Base-by-base conservation (phyloP, 257 asterid genomes). In the Parsonsia alboflavescens region DNA sequence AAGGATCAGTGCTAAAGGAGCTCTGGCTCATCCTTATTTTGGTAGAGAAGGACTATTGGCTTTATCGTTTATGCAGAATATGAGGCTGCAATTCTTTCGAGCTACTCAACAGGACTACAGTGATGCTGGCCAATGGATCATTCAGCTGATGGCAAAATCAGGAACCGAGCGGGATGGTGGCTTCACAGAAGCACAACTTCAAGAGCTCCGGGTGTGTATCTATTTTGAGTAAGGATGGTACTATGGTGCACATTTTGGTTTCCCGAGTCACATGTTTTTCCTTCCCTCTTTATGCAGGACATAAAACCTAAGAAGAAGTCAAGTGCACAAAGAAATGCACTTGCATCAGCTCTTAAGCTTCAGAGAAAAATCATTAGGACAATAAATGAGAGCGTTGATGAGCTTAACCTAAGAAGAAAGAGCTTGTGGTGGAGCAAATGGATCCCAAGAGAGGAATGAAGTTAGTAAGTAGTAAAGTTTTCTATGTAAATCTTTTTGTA, bases 131-230 rank as follows among this genome's bases (percentile, higher is more conserved):
- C 73, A 80, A 24, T 95, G 99, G 99, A 42, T 90, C 61, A 76
- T 86, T 78, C 90, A 87, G 79, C 92, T 87, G 68, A 89, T 95
- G 98, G 97, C 98, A 0, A 90, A 84, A 85, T 92, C 99, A 6
- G 98, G 99, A 63, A 95, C 99, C 0, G 72, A 90, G 78, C 83
- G 80, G 67, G 97, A 86, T 13, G 98, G 99, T 68, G 99, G 99
- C 67, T 95, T 95, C 80, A 95, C 99, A 0, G 99, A 95, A 82
- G 96, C 96, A 59, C 99, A 95, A 78, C 93, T 95, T 72, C 97
- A 86, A 75, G 93, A 85, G 73, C 90, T 90, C 72, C 84, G 87
- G 90, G 99, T 92, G 7, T 50, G 85, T 80, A 41, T 77, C 21
- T 74, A 10, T 13, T 49, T 17, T 44, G 49, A 52, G 44, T 42